Evolutionary conservation across 495 filamentous ascomycete species (phyloP).

Genomic region (Lepidopterella palustris): DNA sequence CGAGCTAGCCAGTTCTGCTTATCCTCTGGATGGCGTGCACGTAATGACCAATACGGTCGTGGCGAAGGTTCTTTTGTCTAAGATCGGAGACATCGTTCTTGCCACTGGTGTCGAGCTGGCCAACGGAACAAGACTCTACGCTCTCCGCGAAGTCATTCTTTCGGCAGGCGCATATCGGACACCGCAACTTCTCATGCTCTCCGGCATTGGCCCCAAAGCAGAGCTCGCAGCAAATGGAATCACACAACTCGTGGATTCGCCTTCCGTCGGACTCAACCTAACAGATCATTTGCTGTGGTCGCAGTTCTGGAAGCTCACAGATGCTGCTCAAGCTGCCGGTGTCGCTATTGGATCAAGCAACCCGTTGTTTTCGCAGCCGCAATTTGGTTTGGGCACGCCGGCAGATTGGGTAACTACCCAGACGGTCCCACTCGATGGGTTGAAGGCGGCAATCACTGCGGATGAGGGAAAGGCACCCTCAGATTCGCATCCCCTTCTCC

Average conservation of each 20-base stretch:
- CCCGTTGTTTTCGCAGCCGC: neutral
- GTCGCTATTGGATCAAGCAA: neutral
- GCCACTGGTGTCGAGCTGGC: constrained; percentile 5
- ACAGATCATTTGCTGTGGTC: neutral
- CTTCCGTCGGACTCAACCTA: constrained; percentile 2
- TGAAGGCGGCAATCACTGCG: neutral
- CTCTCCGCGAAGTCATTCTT: constrained; percentile 13
- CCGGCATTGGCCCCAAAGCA: constrained; percentile 8
- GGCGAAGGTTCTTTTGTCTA: neutral
- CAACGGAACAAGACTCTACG: constrained; percentile 3
- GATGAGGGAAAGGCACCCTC: neutral
- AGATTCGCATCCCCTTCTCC: neutral
- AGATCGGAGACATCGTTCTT: neutral
- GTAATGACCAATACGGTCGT: constrained; percentile 8
- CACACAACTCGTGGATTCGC: neutral
- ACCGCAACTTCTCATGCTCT: constrained; percentile 17
- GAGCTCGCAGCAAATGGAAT: constrained; percentile 3
- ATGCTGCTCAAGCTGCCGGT: neutral
- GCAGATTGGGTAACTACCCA: constrained; percentile 1
- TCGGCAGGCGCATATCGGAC: constrained; percentile 11
- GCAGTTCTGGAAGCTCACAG: constrained; percentile 7
- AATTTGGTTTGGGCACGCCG: neutral
- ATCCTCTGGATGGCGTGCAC: neutral
- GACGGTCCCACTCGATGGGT: neutral
- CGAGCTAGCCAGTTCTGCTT: constrained; percentile 2